Evolutionary conservation across 2,329 filamentous ascomycete species (phyloP), one percentile per base, ranked within the genome.

Genomic region (Alternaria conjuncta): DNA sequence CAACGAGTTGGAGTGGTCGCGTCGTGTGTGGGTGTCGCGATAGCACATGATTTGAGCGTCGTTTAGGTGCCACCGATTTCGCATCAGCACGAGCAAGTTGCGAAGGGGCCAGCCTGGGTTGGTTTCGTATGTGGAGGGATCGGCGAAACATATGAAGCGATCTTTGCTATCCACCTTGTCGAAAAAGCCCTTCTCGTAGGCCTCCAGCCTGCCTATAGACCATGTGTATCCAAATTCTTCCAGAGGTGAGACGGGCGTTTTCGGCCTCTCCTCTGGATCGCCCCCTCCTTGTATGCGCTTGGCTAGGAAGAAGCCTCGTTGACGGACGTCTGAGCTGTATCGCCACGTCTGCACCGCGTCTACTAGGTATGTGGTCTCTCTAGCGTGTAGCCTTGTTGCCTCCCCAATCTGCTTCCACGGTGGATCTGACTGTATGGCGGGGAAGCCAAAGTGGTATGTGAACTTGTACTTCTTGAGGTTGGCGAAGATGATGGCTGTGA

Each of bases 401-500:
- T 76, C 74, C 6, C 77, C 71, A 5, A 76, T 66, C 32, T 76
- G 74, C 71, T 88, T 90, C 96, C 96, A 99, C 26, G 86, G 84
- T 2, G 93, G 93, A 58, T 95, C 90, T 5, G 95, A 97, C 78
- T 97, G 94, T 47, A 99, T 86, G 15, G 95, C 94, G 1, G 96
- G 96, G 75, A 97, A 99, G 6, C 92, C 95, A 80, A 98, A 98
- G 89, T 96, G 97, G 82, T 98, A 98, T n/a, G 91, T 93, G 78
- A 98, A 97, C 67, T 90, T 93, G 83, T 98, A 98, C 77, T 96
- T 97, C 80, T 99, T 99, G 32, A 99, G 86, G 77, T 99, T 95
- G 66, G 96, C 95, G 78, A 93, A 99, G 15, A 93, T 97, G 49
- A 98, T 88, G 62, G 96, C 89, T 25, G 92, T 87, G 79, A 97